Percentiles rank a stretch among this genome's conserved stretches.
These are phyloP conservation scores for Rhodotorula toruloides DNA, from an alignment of 768 basidiomycete species.

Conservation along the genomic window DNA sequence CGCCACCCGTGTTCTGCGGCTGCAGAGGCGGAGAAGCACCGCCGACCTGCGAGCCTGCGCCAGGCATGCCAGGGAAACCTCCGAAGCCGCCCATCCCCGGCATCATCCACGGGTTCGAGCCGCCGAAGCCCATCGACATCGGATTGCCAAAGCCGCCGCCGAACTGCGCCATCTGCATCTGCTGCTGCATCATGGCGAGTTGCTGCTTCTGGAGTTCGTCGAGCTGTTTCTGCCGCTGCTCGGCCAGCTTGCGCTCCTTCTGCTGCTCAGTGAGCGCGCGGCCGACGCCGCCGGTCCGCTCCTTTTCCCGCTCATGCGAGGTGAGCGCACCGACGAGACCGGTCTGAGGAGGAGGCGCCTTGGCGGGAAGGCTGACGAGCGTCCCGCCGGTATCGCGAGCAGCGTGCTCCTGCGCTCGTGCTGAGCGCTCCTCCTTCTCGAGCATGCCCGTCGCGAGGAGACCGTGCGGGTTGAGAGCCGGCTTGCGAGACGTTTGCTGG, in stretches of 20 bases:
- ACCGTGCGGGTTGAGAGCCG: slow-evolving; percentile 50
- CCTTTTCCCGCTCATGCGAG: slow-evolving; percentile 86
- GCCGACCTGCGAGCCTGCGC: slow-evolving; percentile 47
- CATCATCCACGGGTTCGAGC: slow-evolving; percentile 38
- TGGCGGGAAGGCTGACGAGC: slow-evolving; percentile 89
- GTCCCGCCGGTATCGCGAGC: slow-evolving; percentile 87
- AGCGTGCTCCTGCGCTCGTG: slow-evolving; percentile 87
- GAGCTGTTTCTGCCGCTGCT: slow-evolving; percentile 89
- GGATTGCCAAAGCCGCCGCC: slow-evolving; percentile 33
- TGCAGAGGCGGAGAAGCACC: slow-evolving; percentile 54
- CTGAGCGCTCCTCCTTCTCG: slow-evolving; percentile 91
- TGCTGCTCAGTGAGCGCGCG: slow-evolving; percentile 92
- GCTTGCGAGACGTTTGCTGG: slow-evolving; percentile 14
- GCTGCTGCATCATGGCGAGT: slow-evolving; percentile 23
- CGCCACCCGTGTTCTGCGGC: slow-evolving; percentile 23
- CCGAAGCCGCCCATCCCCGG: slow-evolving; percentile 64
- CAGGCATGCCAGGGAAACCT: slow-evolving; percentile 41
- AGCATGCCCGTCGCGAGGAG: slow-evolving; percentile 89
- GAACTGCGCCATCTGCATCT: slow-evolving; percentile 40
- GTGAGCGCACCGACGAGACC: slow-evolving; percentile 94
- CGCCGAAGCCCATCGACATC: slow-evolving; percentile 44
- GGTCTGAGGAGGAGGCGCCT: slow-evolving; percentile 89
- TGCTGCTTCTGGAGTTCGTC: slow-evolving; percentile 48
- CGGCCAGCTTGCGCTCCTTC: slow-evolving; percentile 81
- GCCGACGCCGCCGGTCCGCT: slow-evolving; percentile 90